Conservation (phyloP, 306 rosid species). For the Gleditsia sinensis region DNA sequence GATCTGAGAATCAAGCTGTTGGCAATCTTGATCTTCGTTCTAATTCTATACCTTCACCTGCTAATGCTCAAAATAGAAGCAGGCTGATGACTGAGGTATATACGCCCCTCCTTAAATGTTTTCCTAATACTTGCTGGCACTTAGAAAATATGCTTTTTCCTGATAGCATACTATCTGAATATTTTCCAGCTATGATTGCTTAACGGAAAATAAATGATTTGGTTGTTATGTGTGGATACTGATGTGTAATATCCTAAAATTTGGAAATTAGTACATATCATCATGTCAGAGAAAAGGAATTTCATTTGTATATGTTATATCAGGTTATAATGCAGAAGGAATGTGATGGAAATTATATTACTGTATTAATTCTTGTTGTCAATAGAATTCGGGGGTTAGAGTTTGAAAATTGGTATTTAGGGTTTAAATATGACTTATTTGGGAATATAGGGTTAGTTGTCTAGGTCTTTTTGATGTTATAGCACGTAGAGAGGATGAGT, state of each 20-base stretch:
- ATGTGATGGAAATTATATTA: background rate
- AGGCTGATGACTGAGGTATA: conserved; percentile 10
- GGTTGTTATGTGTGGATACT: background rate
- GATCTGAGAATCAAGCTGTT: background rate
- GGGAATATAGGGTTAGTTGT: background rate
- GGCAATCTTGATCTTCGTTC: background rate
- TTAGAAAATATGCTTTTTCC: background rate
- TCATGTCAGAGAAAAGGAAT: background rate
- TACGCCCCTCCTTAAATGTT: background rate
- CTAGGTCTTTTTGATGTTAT: background rate
- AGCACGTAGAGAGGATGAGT: background rate
- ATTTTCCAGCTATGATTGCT: background rate
- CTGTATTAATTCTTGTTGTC: background rate
- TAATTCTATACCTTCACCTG: background rate
- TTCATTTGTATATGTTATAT: background rate
- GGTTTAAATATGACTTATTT: background rate
- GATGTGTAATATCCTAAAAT: background rate
- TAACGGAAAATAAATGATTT: background rate
- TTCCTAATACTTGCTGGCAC: background rate
- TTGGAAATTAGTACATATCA: background rate
- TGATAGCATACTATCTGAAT: background rate
- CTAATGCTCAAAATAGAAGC: background rate
- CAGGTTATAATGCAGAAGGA: background rate
- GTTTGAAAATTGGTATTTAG: background rate
- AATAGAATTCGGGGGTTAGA: background rate